phyloP scores from a whole-genome alignment of 768 basidiomycete species.

The Coprinopsis strossmayeri region DNA sequence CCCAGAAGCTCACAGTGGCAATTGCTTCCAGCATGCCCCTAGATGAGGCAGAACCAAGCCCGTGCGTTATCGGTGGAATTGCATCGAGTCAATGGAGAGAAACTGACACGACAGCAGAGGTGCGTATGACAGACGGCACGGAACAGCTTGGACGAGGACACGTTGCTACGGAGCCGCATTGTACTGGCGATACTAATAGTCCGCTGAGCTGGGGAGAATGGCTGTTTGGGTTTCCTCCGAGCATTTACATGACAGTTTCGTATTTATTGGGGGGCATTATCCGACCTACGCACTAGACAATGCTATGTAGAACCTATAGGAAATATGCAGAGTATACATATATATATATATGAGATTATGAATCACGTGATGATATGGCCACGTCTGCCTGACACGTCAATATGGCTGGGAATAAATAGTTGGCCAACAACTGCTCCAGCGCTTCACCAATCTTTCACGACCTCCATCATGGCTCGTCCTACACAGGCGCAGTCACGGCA shows the following conservation, averaged over 20 bases:
- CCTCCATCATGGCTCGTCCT: constrained; percentile 40
- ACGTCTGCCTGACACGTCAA: constrained; percentile 36
- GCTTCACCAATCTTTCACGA: constrained; percentile 24
- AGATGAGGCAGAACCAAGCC: not conserved
- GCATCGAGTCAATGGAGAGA: not conserved
- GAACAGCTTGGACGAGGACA: no score
- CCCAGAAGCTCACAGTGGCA: not conserved
- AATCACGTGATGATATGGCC: constrained; percentile 20
- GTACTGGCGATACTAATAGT: not conserved
- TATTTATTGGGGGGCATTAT: not conserved
- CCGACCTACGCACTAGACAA: not conserved
- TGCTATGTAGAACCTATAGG: no score
- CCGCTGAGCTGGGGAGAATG: not conserved
- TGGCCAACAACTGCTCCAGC: constrained; percentile 15
- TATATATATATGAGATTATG: no score
- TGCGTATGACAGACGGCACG: no score
- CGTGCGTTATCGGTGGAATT: constrained; percentile 3
- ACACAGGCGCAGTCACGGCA: constrained; percentile 54
- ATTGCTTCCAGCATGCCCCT: no score
- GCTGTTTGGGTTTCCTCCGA: constrained; percentile 3
- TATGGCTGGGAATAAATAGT: constrained; percentile 13
- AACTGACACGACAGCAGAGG: not conserved
- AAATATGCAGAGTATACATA: no score
- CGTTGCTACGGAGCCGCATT: not conserved
- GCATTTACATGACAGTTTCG: not conserved